Evolutionary conservation across 768 basidiomycete species (phyloP), one percentile per base, ranked within the genome.

Genomic region (Boletus rex-veris): DNA sequence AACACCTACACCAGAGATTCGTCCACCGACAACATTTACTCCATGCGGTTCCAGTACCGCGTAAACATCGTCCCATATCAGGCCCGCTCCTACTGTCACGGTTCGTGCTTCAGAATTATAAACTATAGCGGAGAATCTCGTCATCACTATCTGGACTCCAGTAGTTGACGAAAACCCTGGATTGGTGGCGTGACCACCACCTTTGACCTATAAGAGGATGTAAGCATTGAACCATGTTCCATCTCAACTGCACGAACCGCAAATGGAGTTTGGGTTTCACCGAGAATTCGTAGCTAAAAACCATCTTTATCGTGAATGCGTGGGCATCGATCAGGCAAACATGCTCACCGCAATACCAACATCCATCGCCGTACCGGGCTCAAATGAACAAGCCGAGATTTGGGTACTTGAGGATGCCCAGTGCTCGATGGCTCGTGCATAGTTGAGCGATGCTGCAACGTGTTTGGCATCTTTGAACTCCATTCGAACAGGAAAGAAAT

Each of bases 41-140:
- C 70, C 72, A 44, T 74, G 59, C 1, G 78, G 79, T 7, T 69
- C 75, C 1, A 86, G 73, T 14, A 53, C 53, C 2, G 66, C 68
- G 53, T 86, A 86, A 69, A 80, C 83, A 45, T 85, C 78, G 57
- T 88, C 84, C 85, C 84, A 88, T 14, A 82, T 69, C 1, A 82
- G 64, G 7, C 76, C 73, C 0, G 73, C 58, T 15, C 72, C 75
- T 19, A 77, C 45, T 5, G 63, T 67, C 2, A 64, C 80, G 0
- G 75, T 80, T 53, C 75, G 68, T 0, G 73, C 58, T 0, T 47
- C 48, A 1, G 65, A 48, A 33, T 80, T 58, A 41, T 82, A 82
- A 1, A 52, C 64, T 3, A 71, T 38, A 4, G 75, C 62, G 5
- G 71, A 73, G 58, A 84, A 84, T 0, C 73, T 67, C 15, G 58